A percentile compares a stretch with the other conserved stretches of the same genome.
These are phyloP conservation scores for Plectosphaerella cucumerina DNA, from an alignment of 2,329 filamentous ascomycete species.

Conservation along the genomic window DNA sequence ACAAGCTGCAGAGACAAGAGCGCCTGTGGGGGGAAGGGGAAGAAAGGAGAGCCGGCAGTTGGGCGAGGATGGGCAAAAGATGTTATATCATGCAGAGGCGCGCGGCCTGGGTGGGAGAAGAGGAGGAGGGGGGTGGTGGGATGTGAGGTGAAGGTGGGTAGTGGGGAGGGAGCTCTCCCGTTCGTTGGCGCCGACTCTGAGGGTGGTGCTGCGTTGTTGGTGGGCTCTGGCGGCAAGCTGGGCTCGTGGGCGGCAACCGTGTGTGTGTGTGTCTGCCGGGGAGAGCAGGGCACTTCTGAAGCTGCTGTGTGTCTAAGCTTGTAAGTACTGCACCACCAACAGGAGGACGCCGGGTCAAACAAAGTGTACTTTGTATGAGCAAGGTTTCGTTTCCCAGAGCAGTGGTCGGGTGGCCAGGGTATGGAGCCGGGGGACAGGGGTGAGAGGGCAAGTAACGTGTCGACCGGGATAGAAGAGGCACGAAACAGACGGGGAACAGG, in stretches of 20 bases:
- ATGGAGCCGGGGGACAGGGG: not conserved
- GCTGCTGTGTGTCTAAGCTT: too few relatives aligned
- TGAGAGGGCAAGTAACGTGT: not conserved
- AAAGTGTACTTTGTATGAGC: not conserved
- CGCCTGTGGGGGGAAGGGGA: constrained; percentile 24
- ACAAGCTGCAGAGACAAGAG: constrained; percentile 29
- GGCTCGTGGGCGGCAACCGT: too few relatives aligned
- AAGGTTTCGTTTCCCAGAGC: not conserved
- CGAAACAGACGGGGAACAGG: constrained; percentile 4
- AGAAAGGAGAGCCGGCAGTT: constrained; percentile 26
- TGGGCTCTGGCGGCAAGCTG: constrained; percentile 13
- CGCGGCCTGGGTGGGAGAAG: constrained; percentile 15
- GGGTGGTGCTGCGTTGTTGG: constrained; percentile 7
- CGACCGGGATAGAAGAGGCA: not conserved
- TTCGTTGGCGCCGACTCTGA: not conserved
- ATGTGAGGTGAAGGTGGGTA: constrained; percentile 7
- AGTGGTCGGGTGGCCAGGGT: not conserved
- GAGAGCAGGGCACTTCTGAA: too few relatives aligned
- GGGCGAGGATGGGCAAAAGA: constrained; percentile 22
- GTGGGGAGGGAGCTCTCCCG: not conserved
- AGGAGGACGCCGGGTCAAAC: too few relatives aligned
- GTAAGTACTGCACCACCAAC: too few relatives aligned
- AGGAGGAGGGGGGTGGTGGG: constrained; percentile 23
- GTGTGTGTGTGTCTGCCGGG: too few relatives aligned
- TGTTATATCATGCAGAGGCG: constrained; percentile 27